These are phyloP conservation scores for Naematelia encephala DNA, from an alignment of 768 basidiomycete genomes.

Conservation along the genomic window DNA sequence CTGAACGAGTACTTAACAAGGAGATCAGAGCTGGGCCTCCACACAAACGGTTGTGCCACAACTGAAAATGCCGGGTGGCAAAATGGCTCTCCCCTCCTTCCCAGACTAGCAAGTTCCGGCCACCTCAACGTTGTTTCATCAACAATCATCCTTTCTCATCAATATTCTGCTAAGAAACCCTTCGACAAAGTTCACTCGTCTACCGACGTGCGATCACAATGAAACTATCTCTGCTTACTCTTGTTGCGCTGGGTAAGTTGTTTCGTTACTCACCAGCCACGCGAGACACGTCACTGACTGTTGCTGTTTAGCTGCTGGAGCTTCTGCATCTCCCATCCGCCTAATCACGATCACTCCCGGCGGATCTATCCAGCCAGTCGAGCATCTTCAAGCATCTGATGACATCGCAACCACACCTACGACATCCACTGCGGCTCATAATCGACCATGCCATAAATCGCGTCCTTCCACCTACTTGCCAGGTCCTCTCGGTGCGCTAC, in stretches of 20 bases:
- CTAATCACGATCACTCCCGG: slow-evolving; percentile 12
- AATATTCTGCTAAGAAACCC: too few species aligned
- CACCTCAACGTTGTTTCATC: too few species aligned
- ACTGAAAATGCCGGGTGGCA: neutral
- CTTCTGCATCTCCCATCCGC: slow-evolving; percentile 15
- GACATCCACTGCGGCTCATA: neutral
- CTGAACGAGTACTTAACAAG: too few species aligned
- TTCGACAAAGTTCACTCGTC: too few species aligned
- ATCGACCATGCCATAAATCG: slow-evolving; percentile 9
- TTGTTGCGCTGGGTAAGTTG: slow-evolving; percentile 32
- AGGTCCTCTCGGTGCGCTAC: slow-evolving; percentile 5
- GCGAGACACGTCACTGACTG: neutral
- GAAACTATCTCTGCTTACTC: slow-evolving; percentile 24
- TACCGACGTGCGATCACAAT: too few species aligned
- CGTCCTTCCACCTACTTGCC: neutral
- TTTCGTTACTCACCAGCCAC: neutral
- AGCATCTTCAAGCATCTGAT: slow-evolving; percentile 3
- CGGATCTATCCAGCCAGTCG: neutral
- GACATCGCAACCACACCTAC: neutral
- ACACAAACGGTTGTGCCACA: neutral
- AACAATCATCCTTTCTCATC: too few species aligned
- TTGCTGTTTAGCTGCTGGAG: slow-evolving; percentile 12
- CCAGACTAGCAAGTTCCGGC: neutral
- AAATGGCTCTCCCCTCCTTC: neutral
- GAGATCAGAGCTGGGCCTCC: too few species aligned